phyloP scores from a whole-genome alignment of 2,329 filamentous ascomycete species.

The Aureobasidium sp. region DNA sequence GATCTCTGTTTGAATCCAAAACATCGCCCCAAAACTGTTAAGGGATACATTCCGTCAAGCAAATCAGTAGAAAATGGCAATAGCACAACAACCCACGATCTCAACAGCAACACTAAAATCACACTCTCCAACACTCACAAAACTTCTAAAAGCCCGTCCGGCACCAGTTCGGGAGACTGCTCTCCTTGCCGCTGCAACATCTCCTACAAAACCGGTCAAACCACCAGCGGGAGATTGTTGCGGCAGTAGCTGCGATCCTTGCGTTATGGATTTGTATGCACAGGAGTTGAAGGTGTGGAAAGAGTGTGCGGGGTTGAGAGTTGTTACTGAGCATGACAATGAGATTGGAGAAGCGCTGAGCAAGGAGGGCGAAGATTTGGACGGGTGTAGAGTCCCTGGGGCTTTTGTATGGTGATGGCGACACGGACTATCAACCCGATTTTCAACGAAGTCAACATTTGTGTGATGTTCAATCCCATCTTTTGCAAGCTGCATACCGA shows the following conservation, averaged over 20 bases:
- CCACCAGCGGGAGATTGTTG: slow-evolving; percentile 18
- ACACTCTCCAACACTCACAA: slow-evolving; percentile 15
- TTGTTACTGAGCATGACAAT: background rate
- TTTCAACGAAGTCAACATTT: background rate
- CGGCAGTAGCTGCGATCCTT: slow-evolving; percentile 18
- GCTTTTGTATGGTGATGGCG: background rate
- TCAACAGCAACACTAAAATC: background rate
- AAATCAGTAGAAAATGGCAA: background rate
- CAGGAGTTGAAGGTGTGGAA: slow-evolving; percentile 18
- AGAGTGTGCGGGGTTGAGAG: background rate
- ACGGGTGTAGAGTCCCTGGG: background rate
- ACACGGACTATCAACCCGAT: background rate
- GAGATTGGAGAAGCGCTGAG: background rate
- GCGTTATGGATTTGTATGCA: slow-evolving; percentile 17
- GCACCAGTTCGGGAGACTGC: slow-evolving; percentile 9
- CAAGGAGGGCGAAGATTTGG: background rate
- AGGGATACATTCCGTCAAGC: too few relatives aligned
- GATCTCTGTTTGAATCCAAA: background rate
- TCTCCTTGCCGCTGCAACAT: slow-evolving; percentile 7
- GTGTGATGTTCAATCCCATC: background rate
- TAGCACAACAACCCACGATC: background rate
- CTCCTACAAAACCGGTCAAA: slow-evolving; percentile 2
- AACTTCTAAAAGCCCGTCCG: slow-evolving; percentile 14
- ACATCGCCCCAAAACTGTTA: background rate
- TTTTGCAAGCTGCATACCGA: background rate